Base-by-base conservation (phyloP, 2,329 filamentous ascomycete genomes). In the Penicillium sp. region DNA sequence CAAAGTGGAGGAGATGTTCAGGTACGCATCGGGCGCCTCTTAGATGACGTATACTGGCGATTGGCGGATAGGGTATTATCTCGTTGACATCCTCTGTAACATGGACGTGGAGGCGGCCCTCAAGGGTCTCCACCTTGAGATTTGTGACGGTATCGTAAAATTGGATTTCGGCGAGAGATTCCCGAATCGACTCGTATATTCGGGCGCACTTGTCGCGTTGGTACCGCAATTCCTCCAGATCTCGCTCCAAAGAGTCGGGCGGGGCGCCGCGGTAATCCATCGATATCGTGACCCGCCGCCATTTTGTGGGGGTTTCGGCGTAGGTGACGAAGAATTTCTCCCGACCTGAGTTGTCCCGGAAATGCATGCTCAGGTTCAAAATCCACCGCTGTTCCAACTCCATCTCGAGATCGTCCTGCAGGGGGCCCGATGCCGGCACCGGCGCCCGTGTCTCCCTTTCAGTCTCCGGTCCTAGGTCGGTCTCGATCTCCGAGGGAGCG, bases 261-360 rank as follows among this genome's bases (percentile, higher is more conserved):
- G 89, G 87, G 4, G 92, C 89, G 70, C 89, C 81, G 59, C 92
- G 88, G 76, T 98, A 99, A 77, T 99, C 95, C 67, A 96, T 86
- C 0, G 95, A 97, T 33, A 99, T 87, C 2, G 95, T 98, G 52
- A 99, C 89, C 51, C 94, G 85, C 56, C 92, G 87, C 91, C 93
- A 96, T 61, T 86, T 81, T 62, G 86, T 89, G 4, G 91, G 87
- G 50, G 85, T 84, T 73, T 96, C 89, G 50, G 92, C 91, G 73
- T 91, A 99, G 0, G 95, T 98, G 63, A 99, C 88, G 75, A 98
- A 99, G 80, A 98, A 98, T 75, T 99, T 99, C 75, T 99, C 95
- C 44, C 94, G 86, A 68, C 91, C 90, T 13, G 93, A 96, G 69
- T 89, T 89, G 77, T 99, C 95, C 59, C 93, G 87, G 75, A 97